Percentiles rank a stretch among this genome's conserved stretches.
phyloP scores from a whole-genome alignment of 192 early-diverging fungal species.

The Coemansia sp. region DNA sequence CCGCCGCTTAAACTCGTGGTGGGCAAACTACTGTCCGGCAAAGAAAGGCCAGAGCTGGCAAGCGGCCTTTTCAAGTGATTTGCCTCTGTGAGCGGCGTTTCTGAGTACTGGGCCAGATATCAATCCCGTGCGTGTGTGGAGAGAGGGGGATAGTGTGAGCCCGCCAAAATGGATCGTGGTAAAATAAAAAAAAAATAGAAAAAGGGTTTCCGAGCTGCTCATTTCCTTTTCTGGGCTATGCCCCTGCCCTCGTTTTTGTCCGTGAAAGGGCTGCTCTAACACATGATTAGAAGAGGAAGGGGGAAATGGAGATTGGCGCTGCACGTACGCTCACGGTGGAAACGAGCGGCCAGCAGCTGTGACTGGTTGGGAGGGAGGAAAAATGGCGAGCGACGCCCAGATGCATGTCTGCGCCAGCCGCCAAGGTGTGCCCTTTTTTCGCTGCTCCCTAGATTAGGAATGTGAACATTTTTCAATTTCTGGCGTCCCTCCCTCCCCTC shows the following conservation, averaged over 20 bases:
- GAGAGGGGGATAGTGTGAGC: background rate
- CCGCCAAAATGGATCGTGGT: background rate
- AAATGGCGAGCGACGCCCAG: background rate
- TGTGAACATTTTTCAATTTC: constrained; percentile 10
- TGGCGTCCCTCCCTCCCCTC: background rate
- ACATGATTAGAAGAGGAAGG: background rate
- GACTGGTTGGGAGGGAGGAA: background rate
- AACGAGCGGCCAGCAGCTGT: background rate
- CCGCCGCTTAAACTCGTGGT: background rate
- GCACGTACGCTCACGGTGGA: constrained; percentile 4
- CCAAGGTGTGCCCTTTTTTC: background rate
- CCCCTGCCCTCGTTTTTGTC: background rate
- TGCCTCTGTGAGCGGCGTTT: constrained; percentile 7
- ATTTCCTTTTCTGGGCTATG: constrained; percentile 1
- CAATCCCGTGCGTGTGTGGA: background rate
- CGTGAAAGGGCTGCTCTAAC: background rate
- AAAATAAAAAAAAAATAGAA: background rate
- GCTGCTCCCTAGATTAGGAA: background rate
- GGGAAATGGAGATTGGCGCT: constrained; percentile 6
- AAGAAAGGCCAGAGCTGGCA: background rate
- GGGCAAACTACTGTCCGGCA: background rate
- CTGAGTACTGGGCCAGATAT: background rate
- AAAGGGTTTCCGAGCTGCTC: constrained; percentile 1
- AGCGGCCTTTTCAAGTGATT: background rate
- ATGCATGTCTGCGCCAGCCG: constrained; percentile 4